Conservation (phyloP, 1,284 basidiomycete genomes). For the Exobasidium rhododendri region DNA sequence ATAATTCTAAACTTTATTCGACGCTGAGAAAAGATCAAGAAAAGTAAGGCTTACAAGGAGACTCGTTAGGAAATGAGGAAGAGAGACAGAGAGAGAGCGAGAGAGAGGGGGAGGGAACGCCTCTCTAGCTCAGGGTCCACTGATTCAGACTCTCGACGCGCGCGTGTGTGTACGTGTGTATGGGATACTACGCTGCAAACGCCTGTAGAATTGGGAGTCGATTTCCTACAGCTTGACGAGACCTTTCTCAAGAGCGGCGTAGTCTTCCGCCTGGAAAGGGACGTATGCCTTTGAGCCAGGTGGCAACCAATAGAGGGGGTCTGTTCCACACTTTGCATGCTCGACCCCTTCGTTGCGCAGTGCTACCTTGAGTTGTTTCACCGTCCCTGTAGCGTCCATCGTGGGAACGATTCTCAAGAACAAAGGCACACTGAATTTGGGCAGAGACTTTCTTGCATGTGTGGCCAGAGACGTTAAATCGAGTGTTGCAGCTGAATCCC, state of each 20-base stretch:
- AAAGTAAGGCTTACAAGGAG: no score
- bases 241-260: conserved; percentile 34
- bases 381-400: conserved; percentile 50
- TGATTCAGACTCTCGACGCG: no score
- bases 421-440: conserved; percentile 55
- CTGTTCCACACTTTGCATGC: conserved; percentile 36
- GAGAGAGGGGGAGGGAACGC: no score
- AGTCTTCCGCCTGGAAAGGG: conserved; percentile 35
- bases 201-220: no score
- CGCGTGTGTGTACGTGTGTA: no score
- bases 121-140: no score
- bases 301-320: conserved; percentile 44
- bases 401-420: conserved; percentile 51
- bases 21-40: no score
- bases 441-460: conserved; percentile 43
- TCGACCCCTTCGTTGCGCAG: conserved; percentile 54
- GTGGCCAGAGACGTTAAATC: conserved; percentile 42
- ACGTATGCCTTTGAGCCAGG: conserved; percentile 34
- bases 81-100: no score
- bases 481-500: conserved; percentile 18
- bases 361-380: conserved; percentile 52
- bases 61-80: no score
- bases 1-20: no score
- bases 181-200: no score
- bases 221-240: conserved; percentile 34